Conservation (phyloP, 2,329 filamentous ascomycete genomes). For the Chalaropsis thielavioides region DNA sequence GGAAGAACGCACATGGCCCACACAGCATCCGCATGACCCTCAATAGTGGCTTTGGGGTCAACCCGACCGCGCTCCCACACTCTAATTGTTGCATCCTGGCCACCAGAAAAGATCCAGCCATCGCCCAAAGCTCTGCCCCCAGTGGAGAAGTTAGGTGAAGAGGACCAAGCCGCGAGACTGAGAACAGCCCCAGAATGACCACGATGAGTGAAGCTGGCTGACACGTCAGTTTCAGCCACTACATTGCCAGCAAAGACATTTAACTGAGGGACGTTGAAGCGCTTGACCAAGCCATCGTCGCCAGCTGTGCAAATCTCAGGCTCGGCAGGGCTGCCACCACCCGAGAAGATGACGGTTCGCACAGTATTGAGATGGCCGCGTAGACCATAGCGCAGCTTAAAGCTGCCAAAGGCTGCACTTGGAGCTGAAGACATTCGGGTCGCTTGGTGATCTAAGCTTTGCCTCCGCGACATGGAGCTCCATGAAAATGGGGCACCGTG, state of each 20-base stretch:
- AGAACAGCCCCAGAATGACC: constrained; percentile 87
- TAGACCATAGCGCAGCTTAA: constrained; percentile 85
- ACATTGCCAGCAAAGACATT: constrained; percentile 35
- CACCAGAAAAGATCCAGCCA: constrained; percentile 97
- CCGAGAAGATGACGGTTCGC: constrained; percentile 88
- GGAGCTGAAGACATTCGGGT: constrained; percentile 35
- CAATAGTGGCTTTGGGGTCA: constrained; percentile 85
- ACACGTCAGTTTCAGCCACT: constrained; percentile 68
- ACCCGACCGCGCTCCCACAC: constrained; percentile 93
- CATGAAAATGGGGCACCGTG: constrained; percentile 57
- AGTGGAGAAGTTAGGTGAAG: constrained; percentile 75
- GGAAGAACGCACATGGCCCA: constrained; percentile 92
- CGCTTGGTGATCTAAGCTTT: constrained; percentile 53
- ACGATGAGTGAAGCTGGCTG: constrained; percentile 86
- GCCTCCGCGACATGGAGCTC: constrained; percentile 60
- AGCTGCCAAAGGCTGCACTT: constrained; percentile 58
- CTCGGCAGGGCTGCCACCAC: constrained; percentile 85
- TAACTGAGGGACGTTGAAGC: constrained; percentile 86
- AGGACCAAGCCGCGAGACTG: constrained; percentile 72
- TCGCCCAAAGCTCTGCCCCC: constrained; percentile 79
- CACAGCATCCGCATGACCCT: constrained; percentile 88
- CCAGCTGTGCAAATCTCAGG: constrained; percentile 94
- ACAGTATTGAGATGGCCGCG: constrained; percentile 89
- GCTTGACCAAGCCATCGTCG: constrained; percentile 90
- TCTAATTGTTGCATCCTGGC: constrained; percentile 80